Conservation (phyloP, 2,329 filamentous ascomycete species). For the Fusarium decemcellulare region DNA sequence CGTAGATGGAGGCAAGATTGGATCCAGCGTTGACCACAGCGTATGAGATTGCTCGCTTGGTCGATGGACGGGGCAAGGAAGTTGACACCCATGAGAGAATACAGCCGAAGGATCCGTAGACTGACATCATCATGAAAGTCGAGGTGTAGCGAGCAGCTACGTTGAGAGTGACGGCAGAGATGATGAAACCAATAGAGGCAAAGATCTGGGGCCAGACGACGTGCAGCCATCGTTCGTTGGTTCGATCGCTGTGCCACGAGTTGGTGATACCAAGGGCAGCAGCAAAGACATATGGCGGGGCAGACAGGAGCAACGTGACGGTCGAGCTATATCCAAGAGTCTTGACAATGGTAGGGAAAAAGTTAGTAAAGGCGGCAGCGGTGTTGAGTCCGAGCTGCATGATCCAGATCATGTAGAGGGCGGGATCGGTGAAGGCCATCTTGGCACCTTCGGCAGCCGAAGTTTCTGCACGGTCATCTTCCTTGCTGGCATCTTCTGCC, state of each 20-base stretch:
- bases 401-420: conserved; percentile 21
- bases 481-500: conserved; percentile 17
- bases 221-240: conserved; percentile 13
- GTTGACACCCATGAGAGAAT: conserved; percentile 22
- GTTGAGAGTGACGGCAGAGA: conserved; percentile 14
- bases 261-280: conserved; percentile 10
- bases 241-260: conserved; percentile 18
- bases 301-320: conserved; percentile 14
- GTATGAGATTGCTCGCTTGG: conserved; percentile 18
- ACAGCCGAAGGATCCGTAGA: conserved; percentile 20
- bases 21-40: conserved; percentile 16
- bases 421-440: conserved; percentile 16
- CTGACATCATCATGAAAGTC: conserved; percentile 27
- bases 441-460: conserved; percentile 10
- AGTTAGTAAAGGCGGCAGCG: conserved; percentile 15
- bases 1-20: conserved; percentile 13
- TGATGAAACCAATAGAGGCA: conserved; percentile 16
- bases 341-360: conserved; percentile 22
- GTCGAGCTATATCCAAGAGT: conserved; percentile 12
- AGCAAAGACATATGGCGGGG: conserved; percentile 18
- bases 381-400: conserved; percentile 26
- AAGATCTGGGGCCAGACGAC: conserved; percentile 22
- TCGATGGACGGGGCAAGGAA: conserved; percentile 11
- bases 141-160: conserved; percentile 20
- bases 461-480: conserved; percentile 9